These are phyloP conservation scores for Tolypocladium inflatum DNA, from an alignment of 2,329 filamentous ascomycete genomes.

Conservation along the genomic window DNA sequence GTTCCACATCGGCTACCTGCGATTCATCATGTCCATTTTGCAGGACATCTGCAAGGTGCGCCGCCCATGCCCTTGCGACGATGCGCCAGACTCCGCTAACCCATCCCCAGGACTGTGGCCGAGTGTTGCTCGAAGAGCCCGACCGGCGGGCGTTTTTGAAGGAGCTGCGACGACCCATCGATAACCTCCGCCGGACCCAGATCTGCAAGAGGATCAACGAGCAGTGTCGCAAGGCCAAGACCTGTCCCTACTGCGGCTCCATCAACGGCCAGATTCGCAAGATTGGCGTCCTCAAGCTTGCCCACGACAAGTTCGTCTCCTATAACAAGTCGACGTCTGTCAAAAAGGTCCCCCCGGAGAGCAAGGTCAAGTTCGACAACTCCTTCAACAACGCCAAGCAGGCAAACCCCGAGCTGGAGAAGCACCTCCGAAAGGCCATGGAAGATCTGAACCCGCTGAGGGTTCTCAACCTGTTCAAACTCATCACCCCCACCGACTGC, in stretches of 20 bases:
- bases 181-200: conserved; percentile 75
- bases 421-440: conserved; percentile 83
- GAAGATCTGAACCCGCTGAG: conserved; percentile 88
- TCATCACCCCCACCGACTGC: conserved; percentile 76
- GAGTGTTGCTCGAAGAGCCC: conserved; percentile 70
- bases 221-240: conserved; percentile 78
- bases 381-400: conserved; percentile 76
- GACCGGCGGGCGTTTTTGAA: conserved; percentile 72
- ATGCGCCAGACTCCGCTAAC: neutral
- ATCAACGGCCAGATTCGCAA: conserved; percentile 91
- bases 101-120: conserved; percentile 52
- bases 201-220: conserved; percentile 84
- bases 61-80: conserved; percentile 10
- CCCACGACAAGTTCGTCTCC: conserved; percentile 82
- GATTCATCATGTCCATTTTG: conserved; percentile 82
- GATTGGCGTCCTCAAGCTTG: conserved; percentile 82
- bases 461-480: conserved; percentile 84
- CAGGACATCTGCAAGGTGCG: conserved; percentile 91
- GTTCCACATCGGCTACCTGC: conserved; percentile 94
- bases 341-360: conserved; percentile 72
- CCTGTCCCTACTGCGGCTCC: conserved; percentile 69
- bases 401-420: conserved; percentile 74
- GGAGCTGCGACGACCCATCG: conserved; percentile 72
- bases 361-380: conserved; percentile 76
- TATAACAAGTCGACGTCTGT: conserved; percentile 83